Conservation (phyloP, 192 early-diverging fungal species). For the Rhizoclosmatium sp. region DNA sequence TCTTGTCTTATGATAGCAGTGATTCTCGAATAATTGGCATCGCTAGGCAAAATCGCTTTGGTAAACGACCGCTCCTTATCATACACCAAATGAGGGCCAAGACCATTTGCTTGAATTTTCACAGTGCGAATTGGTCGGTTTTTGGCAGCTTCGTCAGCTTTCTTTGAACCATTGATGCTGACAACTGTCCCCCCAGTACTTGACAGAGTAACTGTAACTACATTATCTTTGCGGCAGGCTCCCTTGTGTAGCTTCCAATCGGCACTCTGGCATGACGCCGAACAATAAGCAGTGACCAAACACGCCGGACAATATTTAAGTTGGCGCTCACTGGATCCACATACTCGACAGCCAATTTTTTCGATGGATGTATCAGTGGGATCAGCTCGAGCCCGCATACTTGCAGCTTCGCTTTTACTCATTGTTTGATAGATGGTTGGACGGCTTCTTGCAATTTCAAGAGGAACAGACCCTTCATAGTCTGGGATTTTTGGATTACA, state of each 20-base stretch:
- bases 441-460: background rate
- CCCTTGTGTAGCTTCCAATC: constrained; percentile 13
- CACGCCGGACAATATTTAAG: background rate
- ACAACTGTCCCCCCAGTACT: too few species aligned
- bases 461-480: background rate
- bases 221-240: background rate
- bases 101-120: background rate
- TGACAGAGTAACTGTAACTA: background rate
- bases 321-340: background rate
- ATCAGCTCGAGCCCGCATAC: background rate
- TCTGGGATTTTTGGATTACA: constrained; percentile 1
- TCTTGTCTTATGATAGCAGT: background rate
- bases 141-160: background rate
- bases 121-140: background rate
- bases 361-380: background rate
- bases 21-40: background rate
- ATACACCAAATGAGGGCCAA: background rate
- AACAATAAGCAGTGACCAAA: background rate
- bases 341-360: background rate
- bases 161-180: background rate
- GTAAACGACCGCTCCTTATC: background rate
- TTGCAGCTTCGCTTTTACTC: background rate
- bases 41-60: background rate
- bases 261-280: background rate
- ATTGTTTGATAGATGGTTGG: constrained; percentile 1